Evolutionary conservation across 1,139 yeast species (phyloP).

Genomic region (Saccharomycopsis hybrid): DNA sequence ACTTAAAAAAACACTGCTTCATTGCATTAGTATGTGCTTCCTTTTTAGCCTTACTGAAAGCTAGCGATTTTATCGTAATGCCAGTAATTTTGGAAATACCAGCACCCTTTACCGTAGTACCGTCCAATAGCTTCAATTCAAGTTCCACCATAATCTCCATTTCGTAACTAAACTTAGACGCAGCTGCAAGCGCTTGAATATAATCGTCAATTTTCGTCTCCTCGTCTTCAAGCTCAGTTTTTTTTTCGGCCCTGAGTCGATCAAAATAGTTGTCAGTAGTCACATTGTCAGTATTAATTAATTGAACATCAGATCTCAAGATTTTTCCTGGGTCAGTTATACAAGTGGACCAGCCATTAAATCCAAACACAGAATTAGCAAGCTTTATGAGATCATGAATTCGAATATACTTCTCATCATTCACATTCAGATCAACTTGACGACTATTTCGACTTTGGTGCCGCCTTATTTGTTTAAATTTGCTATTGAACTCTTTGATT

Average conservation of each 20-base stretch:
- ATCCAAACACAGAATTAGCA: conserved; percentile 45
- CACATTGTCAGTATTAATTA: not conserved
- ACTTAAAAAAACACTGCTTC: conserved; percentile 28
- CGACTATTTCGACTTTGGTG: too few relatives aligned
- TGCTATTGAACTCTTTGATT: not conserved
- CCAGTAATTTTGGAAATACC: conserved; percentile 40
- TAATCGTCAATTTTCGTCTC: too few relatives aligned
- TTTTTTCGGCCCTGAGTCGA: not conserved
- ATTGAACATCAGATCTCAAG: conserved; percentile 1
- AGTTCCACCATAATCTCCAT: conserved; percentile 28
- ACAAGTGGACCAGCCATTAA: conserved; percentile 44
- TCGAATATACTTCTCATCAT: too few relatives aligned
- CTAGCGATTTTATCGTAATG: conserved; percentile 30
- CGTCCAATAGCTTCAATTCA: conserved; percentile 42
- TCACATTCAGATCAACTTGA: too few relatives aligned
- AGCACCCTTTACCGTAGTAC: conserved; percentile 35
- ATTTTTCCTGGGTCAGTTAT: conserved; percentile 23
- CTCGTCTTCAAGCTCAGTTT: not conserved
- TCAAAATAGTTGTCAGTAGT: conserved; percentile 13
- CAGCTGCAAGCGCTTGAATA: too few relatives aligned
- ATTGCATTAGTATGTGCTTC: conserved; percentile 47
- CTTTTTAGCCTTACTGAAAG: conserved; percentile 43
- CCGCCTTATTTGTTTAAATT: not conserved
- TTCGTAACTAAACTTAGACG: conserved; percentile 23
- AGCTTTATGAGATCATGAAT: conserved; percentile 3